phyloP scores from a whole-genome alignment of 2,329 filamentous ascomycete genomes.

The Colletotrichum navitas region DNA sequence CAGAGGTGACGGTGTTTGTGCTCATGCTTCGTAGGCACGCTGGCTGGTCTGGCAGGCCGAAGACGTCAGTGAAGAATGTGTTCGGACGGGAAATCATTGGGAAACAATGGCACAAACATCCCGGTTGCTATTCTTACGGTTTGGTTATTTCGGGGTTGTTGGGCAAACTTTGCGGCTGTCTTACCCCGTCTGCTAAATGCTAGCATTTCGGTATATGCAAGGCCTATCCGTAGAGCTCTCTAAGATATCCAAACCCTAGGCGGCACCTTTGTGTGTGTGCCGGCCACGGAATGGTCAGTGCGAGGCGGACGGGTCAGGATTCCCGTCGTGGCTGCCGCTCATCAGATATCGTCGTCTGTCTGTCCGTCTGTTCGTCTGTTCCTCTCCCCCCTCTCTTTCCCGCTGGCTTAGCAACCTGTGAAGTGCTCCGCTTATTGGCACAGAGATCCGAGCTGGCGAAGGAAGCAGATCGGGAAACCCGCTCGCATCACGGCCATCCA shows the following conservation, averaged over 20 bases:
- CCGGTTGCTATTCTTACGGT: neutral
- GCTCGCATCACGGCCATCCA: conserved; percentile 22
- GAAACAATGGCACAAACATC: conserved; percentile 12
- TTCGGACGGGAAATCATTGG: neutral
- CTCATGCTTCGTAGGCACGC: conserved; percentile 8
- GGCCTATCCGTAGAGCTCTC: too few species aligned
- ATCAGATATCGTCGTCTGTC: neutral
- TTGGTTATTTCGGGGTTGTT: conserved; percentile 8
- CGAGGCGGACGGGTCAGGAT: neutral
- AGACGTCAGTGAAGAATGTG: neutral
- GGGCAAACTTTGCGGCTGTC: conserved; percentile 24
- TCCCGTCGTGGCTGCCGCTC: neutral
- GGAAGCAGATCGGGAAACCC: conserved; percentile 29
- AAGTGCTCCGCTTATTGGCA: conserved; percentile 4
- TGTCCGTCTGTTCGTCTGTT: neutral
- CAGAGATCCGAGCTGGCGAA: conserved; percentile 6
- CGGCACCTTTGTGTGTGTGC: neutral
- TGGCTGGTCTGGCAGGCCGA: conserved; percentile 13
- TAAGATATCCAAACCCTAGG: neutral
- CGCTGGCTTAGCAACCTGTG: neutral
- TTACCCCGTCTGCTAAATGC: conserved; percentile 5
- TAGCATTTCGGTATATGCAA: conserved; percentile 1
- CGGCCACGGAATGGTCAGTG: conserved; percentile 14
- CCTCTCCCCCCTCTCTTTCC: neutral
- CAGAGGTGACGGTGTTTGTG: conserved; percentile 2